Evolutionary conservation across 306 rosid species (phyloP).

Genomic region (Dalbergia cochinchinensis): DNA sequence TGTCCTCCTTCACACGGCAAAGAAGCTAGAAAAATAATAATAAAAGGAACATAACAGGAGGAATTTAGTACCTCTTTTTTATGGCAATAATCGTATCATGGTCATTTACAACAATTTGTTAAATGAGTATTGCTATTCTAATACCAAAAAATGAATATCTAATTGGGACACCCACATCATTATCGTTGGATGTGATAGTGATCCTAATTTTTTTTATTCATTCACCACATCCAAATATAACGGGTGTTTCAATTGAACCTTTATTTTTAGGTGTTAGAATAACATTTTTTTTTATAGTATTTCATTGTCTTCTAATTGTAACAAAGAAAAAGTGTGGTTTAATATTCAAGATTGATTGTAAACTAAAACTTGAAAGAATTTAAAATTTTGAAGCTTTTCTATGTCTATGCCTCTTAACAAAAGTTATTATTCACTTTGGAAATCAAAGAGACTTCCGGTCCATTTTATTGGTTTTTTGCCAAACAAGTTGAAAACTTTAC

Average conservation of each 20-base stretch:
- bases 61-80: not conserved
- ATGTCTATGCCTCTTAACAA: not conserved
- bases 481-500: conserved; percentile 36
- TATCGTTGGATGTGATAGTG: too few species aligned
- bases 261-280: too few species aligned
- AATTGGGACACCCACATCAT: too few species aligned
- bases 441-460: not conserved
- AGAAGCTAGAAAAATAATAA: not conserved
- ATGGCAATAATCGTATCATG: not conserved
- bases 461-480: conserved; percentile 22
- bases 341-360: not conserved
- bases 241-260: too few species aligned
- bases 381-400: not conserved
- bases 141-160: too few species aligned
- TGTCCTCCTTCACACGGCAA: conserved; percentile 13
- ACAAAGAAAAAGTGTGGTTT: not conserved
- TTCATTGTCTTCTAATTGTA: not conserved
- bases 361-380: not conserved
- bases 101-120: conserved; percentile 1
- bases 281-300: too few species aligned
- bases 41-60: not conserved
- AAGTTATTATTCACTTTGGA: conserved; percentile 21
- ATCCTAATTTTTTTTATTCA: too few species aligned
- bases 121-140: too few species aligned
- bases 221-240: too few species aligned